Evolutionary conservation across 306 rosid species (phyloP).

Genomic region (Cicer yamashitae): DNA sequence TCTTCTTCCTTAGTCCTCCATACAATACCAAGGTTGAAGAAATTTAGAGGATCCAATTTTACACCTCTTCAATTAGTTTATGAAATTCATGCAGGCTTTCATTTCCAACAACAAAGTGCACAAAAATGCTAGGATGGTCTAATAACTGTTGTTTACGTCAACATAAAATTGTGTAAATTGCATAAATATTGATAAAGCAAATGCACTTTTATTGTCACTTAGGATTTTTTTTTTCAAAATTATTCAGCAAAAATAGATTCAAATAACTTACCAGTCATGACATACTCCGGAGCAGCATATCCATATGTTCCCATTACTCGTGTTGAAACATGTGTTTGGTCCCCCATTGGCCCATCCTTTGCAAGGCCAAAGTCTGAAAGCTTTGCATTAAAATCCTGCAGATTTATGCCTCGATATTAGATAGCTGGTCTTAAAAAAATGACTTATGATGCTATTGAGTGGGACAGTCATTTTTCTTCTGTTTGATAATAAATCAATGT

Average conservation of each 20-base stretch:
- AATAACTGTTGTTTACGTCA: conserved; percentile 28
- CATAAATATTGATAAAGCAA: conserved; percentile 21
- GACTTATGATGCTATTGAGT: neutral
- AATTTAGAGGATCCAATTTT: conserved; percentile 29
- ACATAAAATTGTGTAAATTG: conserved; percentile 14
- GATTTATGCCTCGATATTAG: conserved; percentile 46
- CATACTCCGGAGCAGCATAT: conserved; percentile 94
- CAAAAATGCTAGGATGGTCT: conserved; percentile 22
- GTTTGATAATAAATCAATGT: conserved; percentile 31
- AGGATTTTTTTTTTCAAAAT: conserved; percentile 14
- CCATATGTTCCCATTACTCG: conserved; percentile 97
- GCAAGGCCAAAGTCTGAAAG: conserved; percentile 97
- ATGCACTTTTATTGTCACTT: neutral
- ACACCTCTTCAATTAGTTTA: conserved; percentile 8
- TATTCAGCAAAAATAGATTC: conserved; percentile 3
- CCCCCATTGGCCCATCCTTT: conserved; percentile 97
- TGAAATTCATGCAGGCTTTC: conserved; percentile 33
- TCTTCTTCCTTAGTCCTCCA: conserved; percentile 27
- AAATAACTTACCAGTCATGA: conserved; percentile 87
- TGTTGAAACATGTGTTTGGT: conserved; percentile 96
- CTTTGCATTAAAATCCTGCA: conserved; percentile 87
- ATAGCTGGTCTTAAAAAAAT: neutral
- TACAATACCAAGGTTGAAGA: conserved; percentile 10
- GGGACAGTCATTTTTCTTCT: conserved; percentile 13
- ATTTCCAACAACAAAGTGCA: conserved; percentile 35